Percentiles rank a stretch among this genome's conserved stretches.
Conservation (phyloP, 1,139 yeast species). For the Yamadazyma songkhlaensis region DNA sequence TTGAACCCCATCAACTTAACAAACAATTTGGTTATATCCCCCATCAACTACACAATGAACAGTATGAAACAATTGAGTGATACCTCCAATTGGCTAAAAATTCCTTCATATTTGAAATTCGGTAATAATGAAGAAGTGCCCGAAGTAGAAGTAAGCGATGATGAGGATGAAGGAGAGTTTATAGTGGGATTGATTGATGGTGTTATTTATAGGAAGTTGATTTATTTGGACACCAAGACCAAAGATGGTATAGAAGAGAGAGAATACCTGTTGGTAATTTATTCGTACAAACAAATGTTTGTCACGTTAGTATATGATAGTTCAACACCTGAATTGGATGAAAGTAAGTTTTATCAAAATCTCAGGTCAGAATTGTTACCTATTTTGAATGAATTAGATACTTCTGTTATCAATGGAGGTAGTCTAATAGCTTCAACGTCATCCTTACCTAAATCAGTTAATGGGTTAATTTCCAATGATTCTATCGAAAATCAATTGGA, state of each 20-base stretch:
- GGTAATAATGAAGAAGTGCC: slow-evolving; percentile 4
- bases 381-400: slow-evolving; percentile 22
- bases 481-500: slow-evolving; percentile 20
- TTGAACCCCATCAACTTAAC: slow-evolving; percentile 36
- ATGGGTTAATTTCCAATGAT: slow-evolving; percentile 11
- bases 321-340: slow-evolving; percentile 20
- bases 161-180: slow-evolving; percentile 23
- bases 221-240: slow-evolving; percentile 22
- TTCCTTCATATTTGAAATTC: slow-evolving; percentile 23
- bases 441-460: slow-evolving; percentile 28
- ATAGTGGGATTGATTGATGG: slow-evolving; percentile 25
- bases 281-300: slow-evolving; percentile 20
- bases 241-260: slow-evolving; percentile 11
- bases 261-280: slow-evolving; percentile 36
- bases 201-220: slow-evolving; percentile 23
- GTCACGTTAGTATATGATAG: slow-evolving; percentile 33
- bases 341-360: slow-evolving; percentile 21
- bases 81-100: slow-evolving; percentile 21
- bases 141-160: slow-evolving; percentile 8
- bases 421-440: slow-evolving; percentile 26
- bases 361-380: slow-evolving; percentile 21
- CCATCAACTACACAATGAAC: slow-evolving; percentile 35
- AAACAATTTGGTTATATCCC: slow-evolving; percentile 38
- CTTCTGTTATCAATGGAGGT: slow-evolving; percentile 11
- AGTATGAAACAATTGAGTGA: slow-evolving; percentile 24